A percentile compares a stretch with the other conserved stretches of the same genome.
phyloP scores from a whole-genome alignment of 2,329 filamentous ascomycete genomes.

The Colletotrichum viniferum region DNA sequence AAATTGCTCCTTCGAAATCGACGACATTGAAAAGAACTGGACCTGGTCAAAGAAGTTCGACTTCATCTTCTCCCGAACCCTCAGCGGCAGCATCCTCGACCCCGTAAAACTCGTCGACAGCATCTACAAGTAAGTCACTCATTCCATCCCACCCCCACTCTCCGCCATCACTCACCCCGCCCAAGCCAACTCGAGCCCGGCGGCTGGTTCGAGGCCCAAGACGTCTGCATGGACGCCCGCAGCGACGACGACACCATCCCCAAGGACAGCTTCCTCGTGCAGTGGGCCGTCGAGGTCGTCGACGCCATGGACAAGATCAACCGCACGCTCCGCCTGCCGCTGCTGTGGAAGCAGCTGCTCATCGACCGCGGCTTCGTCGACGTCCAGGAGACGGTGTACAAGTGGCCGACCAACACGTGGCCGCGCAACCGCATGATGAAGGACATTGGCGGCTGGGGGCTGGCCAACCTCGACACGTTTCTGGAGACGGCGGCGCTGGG shows the following conservation, averaged over 20 bases:
- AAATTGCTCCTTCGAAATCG: slow-evolving; percentile 48
- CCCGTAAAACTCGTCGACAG: slow-evolving; percentile 28
- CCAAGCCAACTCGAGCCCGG: slow-evolving; percentile 32
- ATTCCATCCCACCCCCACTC: background rate
- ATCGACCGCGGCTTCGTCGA: slow-evolving; percentile 37
- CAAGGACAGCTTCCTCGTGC: slow-evolving; percentile 31
- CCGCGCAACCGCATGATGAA: slow-evolving; percentile 37
- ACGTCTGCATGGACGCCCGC: slow-evolving; percentile 28
- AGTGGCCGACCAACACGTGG: slow-evolving; percentile 42
- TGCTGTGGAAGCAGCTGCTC: slow-evolving; percentile 30
- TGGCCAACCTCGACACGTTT: slow-evolving; percentile 34
- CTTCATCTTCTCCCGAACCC: slow-evolving; percentile 37
- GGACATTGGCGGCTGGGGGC: slow-evolving; percentile 35
- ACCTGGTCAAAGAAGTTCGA: slow-evolving; percentile 36
- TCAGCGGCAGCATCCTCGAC: slow-evolving; percentile 32
- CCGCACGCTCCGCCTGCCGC: slow-evolving; percentile 31
- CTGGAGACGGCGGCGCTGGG: slow-evolving; percentile 40
- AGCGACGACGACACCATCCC: slow-evolving; percentile 37
- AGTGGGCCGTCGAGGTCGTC: slow-evolving; percentile 35
- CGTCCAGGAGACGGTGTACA: slow-evolving; percentile 31
- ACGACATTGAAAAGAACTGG: slow-evolving; percentile 40
- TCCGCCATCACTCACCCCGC: too few relatives aligned
- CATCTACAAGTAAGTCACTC: slow-evolving; percentile 21
- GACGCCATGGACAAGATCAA: slow-evolving; percentile 34
- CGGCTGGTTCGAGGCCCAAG: slow-evolving; percentile 37